These are phyloP conservation scores for Phallus indusiatus DNA, from an alignment of 768 basidiomycete genomes.

Conservation along the genomic window DNA sequence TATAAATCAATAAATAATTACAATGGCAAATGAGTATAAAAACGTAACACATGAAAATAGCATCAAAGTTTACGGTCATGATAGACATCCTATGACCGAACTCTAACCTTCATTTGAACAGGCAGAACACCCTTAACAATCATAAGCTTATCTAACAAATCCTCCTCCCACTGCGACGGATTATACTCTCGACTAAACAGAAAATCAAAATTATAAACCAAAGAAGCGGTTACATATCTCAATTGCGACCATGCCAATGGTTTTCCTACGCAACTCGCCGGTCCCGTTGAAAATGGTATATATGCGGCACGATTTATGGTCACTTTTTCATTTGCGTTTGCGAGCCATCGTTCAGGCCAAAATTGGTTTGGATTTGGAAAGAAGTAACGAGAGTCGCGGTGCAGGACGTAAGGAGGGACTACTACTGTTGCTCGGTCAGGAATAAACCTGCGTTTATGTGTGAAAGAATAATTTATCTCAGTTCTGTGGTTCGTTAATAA, in stretches of 20 bases:
- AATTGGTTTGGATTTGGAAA: slow-evolving; percentile 32
- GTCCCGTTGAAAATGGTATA: slow-evolving; percentile 37
- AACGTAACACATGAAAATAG: no score
- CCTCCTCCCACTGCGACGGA: slow-evolving; percentile 17
- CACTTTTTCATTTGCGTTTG: neutral
- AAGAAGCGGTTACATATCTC: slow-evolving; percentile 23
- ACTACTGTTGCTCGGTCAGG: slow-evolving; percentile 31
- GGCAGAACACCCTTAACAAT: slow-evolving; percentile 19
- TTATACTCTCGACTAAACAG: slow-evolving; percentile 25
- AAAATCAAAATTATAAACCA: slow-evolving; percentile 31
- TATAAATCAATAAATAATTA: no score
- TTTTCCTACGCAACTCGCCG: slow-evolving; percentile 42
- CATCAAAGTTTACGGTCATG: no score
- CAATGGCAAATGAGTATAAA: no score
- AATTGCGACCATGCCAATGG: slow-evolving; percentile 26
- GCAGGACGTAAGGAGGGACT: slow-evolving; percentile 17
- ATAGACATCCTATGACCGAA: slow-evolving; percentile 5
- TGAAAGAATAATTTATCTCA: no score
- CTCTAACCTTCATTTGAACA: neutral
- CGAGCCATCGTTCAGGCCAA: slow-evolving; percentile 33
- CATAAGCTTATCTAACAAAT: slow-evolving; percentile 22
- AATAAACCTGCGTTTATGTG: slow-evolving; percentile 24
- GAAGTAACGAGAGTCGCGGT: slow-evolving; percentile 39
- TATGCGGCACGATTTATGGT: slow-evolving; percentile 19
- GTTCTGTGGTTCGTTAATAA: neutral